Evolutionary conservation across 2,329 filamentous ascomycete genomes (phyloP).

Genomic region (Xylaria sp.): DNA sequence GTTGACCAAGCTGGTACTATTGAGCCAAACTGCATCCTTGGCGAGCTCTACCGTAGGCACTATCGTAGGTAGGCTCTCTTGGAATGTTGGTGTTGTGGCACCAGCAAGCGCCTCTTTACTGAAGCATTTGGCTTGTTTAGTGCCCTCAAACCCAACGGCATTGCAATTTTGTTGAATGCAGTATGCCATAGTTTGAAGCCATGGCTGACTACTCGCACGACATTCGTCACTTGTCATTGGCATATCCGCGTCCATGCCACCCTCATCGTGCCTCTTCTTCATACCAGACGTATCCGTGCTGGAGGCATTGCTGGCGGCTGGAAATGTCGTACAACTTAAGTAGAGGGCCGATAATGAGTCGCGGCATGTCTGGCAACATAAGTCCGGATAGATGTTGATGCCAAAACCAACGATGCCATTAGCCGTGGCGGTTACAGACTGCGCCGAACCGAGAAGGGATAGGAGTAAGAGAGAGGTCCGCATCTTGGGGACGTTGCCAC

Average conservation of each 20-base stretch:
- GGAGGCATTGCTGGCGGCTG: slow-evolving; percentile 9
- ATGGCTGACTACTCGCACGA: slow-evolving; percentile 28
- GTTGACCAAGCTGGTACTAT: slow-evolving; percentile 48
- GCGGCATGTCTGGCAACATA: slow-evolving; percentile 46
- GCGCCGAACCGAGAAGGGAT: slow-evolving; percentile 2
- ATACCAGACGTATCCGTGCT: slow-evolving; percentile 25
- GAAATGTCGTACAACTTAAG: slow-evolving; percentile 45
- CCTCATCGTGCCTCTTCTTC: slow-evolving; percentile 42
- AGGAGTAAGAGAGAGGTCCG: slow-evolving; percentile 4
- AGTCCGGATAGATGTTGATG: slow-evolving; percentile 43
- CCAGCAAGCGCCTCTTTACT: slow-evolving; percentile 37
- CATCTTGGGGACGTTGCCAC: slow-evolving; percentile 12
- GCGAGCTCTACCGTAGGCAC: slow-evolving; percentile 40
- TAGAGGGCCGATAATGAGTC: slow-evolving; percentile 43
- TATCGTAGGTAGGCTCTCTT: slow-evolving; percentile 41
- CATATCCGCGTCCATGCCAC: slow-evolving; percentile 33
- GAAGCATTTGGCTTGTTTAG: slow-evolving; percentile 48
- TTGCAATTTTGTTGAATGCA: slow-evolving; percentile 37
- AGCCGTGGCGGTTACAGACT: slow-evolving; percentile 10
- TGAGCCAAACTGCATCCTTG: slow-evolving; percentile 46
- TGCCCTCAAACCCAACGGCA: slow-evolving; percentile 31
- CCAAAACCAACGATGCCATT: slow-evolving; percentile 48
- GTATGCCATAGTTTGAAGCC: slow-evolving; percentile 40
- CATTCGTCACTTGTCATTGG: slow-evolving; percentile 38
- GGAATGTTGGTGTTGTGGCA: slow-evolving; percentile 39